These are phyloP conservation scores for Tricholoma saponaceum DNA, from an alignment of 768 basidiomycete species.

Conservation along the genomic window DNA sequence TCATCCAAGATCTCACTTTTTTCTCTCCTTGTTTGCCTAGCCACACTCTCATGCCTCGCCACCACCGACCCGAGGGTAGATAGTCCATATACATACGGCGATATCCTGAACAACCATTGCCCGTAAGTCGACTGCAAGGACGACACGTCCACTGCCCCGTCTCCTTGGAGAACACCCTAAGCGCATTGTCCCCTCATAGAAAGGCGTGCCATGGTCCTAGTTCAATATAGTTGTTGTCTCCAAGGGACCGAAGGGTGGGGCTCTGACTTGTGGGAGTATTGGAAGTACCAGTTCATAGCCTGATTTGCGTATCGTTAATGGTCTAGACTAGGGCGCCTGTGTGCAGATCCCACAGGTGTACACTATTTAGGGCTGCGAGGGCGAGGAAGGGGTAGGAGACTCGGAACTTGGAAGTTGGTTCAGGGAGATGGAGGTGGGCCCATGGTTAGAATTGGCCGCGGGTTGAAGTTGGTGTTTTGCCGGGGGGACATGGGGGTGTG, in stretches of 20 bases:
- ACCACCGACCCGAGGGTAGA: constrained; percentile 6
- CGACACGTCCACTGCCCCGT: constrained; percentile 39
- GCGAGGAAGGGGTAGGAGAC: not conserved
- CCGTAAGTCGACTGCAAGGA: constrained; percentile 33
- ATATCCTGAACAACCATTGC: constrained; percentile 17
- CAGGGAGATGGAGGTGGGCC: constrained; percentile 50
- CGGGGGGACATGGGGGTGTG: constrained; percentile 13
- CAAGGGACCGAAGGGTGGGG: too few relatives aligned
- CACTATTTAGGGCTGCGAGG: not conserved
- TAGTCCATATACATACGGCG: too few relatives aligned
- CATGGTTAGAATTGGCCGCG: constrained; percentile 64
- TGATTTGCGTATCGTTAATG: constrained; percentile 35
- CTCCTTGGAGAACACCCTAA: constrained; percentile 53
- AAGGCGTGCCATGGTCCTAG: constrained; percentile 41
- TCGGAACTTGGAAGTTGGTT: constrained; percentile 34
- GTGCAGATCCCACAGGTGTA: constrained; percentile 62
- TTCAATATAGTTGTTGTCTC: too few relatives aligned
- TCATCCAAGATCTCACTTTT: too few relatives aligned
- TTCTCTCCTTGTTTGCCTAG: too few relatives aligned
- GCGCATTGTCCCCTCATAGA: constrained; percentile 43
- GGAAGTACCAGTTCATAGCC: not conserved
- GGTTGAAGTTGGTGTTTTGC: not conserved
- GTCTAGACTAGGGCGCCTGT: constrained; percentile 45
- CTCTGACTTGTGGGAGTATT: too few relatives aligned
- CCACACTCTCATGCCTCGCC: constrained; percentile 28